Base-by-base conservation (phyloP, 805 yeast genomes). In the Torulaspora indica region DNA sequence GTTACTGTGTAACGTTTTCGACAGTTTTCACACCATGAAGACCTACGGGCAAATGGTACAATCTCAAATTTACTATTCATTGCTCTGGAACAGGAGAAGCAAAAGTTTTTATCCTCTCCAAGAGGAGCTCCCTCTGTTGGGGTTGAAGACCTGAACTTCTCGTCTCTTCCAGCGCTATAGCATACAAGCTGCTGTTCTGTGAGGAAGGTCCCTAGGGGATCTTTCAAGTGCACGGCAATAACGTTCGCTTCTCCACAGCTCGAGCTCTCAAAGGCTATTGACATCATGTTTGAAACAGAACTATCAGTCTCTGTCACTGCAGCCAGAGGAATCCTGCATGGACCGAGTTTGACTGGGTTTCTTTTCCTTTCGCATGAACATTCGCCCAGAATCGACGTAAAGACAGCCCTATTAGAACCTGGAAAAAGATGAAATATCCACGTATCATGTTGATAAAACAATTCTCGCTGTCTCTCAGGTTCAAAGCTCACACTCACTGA, bases 361-460 rank as follows among this genome's bases (percentile, higher is more conserved):
- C 37, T 47, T 31, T 43, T 47, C 22, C 51, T 43, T 17, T 43
- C 46, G 23, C 46, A 43, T 3, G 48, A 31, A 29, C 45, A 40
- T 18, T 35, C 17, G 14, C 23, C 15, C 8, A 47, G 12, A 22
- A 47, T 43, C 6, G 42, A 39, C 42, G 35, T 15, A 10, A 47
- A 22, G 12, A 34, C 40, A 17, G 27, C 35, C 13, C 4, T 28
- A 22, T 46, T 47, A 12, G 27, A n/a, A 10, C 48, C 51, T 8
- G 28, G 22, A 3, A 43, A 22, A 12, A 43, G 7, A 33, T 43
- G 37, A n/a, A 47, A 39, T 3, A 41, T 25, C 50, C 50, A 47
- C 3, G 38, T 28, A 25, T 39, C 47, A 12, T 39, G 39, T 30
- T 47, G 44, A 14, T 47, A 38, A 29, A 29, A 36, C 4, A 35